Evolutionary conservation across 306 rosid genomes (phyloP).

Genomic region (Dryas drummondii): DNA sequence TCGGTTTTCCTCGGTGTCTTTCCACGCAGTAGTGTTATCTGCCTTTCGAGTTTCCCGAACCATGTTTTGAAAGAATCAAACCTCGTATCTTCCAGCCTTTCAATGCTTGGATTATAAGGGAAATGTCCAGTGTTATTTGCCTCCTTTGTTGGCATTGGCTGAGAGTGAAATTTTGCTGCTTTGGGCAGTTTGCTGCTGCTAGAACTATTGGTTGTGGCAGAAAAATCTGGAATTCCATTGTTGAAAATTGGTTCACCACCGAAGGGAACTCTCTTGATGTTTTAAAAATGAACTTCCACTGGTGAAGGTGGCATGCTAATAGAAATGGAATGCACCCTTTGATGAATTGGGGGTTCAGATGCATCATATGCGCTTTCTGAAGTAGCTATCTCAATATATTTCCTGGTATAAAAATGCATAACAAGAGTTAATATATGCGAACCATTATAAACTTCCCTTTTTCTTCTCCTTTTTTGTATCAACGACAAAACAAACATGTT

Average conservation of each 20-base stretch:
- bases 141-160: slow-evolving; percentile 58
- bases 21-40: slow-evolving; percentile 59
- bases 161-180: slow-evolving; percentile 52
- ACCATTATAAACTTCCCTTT: background rate
- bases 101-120: slow-evolving; percentile 34
- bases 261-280: slow-evolving; percentile 36
- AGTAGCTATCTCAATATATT: slow-evolving; percentile 27
- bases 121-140: slow-evolving; percentile 6
- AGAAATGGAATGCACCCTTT: slow-evolving; percentile 51
- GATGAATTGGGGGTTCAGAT: slow-evolving; percentile 40
- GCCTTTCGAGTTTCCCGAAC: slow-evolving; percentile 76
- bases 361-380: slow-evolving; percentile 27
- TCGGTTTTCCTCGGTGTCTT: slow-evolving; percentile 31
- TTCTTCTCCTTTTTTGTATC: background rate
- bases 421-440: background rate
- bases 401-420: slow-evolving; percentile 38
- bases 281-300: slow-evolving; percentile 28
- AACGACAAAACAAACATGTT: background rate
- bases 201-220: slow-evolving; percentile 3
- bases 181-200: slow-evolving; percentile 23
- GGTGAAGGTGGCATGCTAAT: slow-evolving; percentile 78
- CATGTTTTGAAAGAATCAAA: slow-evolving; percentile 81
- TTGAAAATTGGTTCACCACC: slow-evolving; percentile 37
- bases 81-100: slow-evolving; percentile 49
- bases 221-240: slow-evolving; percentile 22